Evolutionary conservation across 1,139 yeast genomes (phyloP), one percentile per base, ranked within the genome.

Genomic region (Nakaseomyces kungkrabaensis): DNA sequence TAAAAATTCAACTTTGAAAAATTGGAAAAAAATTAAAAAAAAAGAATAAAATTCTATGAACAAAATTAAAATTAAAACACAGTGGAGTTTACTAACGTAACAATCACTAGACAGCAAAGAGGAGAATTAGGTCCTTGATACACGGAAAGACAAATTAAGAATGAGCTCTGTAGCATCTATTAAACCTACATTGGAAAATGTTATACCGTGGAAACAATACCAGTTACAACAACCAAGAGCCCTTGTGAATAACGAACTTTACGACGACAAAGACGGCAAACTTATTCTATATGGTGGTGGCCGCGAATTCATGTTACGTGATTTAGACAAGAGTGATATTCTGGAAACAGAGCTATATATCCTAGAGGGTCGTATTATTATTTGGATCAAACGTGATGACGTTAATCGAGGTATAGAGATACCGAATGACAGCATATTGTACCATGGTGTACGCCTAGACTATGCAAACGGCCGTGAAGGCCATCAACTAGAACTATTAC

Each of bases 251-350:
- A 24, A 51, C 46, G 46, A 46, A 17, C 45, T 34, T 24, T 47
- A 47, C 37, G 54, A 27, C 43, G 57, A 46, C 52, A 41, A 51
- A 33, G 52, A 49, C 43, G 70, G 68, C 47, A 57, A 59, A 26
- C 68, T 71, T 1, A 56, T 71, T 1, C 54, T 72, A 13, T 67
- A 66, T 47, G 75, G 73, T 5, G 75, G 75, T 5, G 75, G 75
- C 1, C 57, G 75, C 37, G 64, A 68, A 29, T 62, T 68, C 43
- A 48, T 56, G 10, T 50, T 68, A 26, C 54, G 59, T 11, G 47
- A 54, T 34, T 43, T 62, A 27, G 54, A 50, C 43, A 32, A 25
- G 11, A 22, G n/a, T 11, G 44, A 41, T 4, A 11, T 8, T 8
- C 11, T 41, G 5, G 48, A 44, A 10, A 67, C 68, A 5, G 74